Conservation (phyloP, 805 yeast genomes). For the Torulaspora indica region DNA sequence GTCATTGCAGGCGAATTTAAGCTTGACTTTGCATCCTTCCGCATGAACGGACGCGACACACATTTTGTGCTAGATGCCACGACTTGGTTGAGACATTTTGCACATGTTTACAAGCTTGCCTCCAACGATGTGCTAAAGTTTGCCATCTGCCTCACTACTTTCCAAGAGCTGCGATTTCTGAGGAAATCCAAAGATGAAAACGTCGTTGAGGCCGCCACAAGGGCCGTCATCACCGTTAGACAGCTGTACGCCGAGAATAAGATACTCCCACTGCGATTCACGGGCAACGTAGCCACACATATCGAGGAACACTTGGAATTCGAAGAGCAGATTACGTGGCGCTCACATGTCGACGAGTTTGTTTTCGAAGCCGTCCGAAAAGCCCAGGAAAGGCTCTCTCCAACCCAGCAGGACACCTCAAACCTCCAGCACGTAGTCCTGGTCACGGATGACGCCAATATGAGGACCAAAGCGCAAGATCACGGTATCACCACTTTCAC, state of each 20-base stretch:
- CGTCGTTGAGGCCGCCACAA: slow-evolving; percentile 74
- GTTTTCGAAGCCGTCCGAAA: slow-evolving; percentile 50
- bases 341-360: slow-evolving; percentile 63
- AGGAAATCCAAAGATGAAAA: slow-evolving; percentile 65
- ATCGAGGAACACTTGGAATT: slow-evolving; percentile 67
- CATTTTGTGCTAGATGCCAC: slow-evolving; percentile 66
- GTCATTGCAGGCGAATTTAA: slow-evolving; percentile 12
- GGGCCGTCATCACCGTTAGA: slow-evolving; percentile 68
- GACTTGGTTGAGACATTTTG: slow-evolving; percentile 75
- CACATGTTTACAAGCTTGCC: slow-evolving; percentile 63
- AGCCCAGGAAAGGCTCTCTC: slow-evolving; percentile 32
- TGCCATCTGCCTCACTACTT: slow-evolving; percentile 66
- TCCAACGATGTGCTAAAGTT: slow-evolving; percentile 53
- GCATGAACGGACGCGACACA: slow-evolving; percentile 53
- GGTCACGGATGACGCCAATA: slow-evolving; percentile 69
- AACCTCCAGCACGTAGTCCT: slow-evolving; percentile 54
- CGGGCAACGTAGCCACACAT: slow-evolving; percentile 61
- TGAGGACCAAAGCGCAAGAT: slow-evolving; percentile 54
- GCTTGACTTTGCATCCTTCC: slow-evolving; percentile 50
- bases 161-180: slow-evolving; percentile 67
- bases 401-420: slow-evolving; percentile 22
- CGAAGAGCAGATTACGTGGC: slow-evolving; percentile 66
- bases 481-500: slow-evolving; percentile 33
- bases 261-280: slow-evolving; percentile 56
- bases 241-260: slow-evolving; percentile 56